Percentiles rank a stretch among this genome's conserved stretches.
phyloP scores from a whole-genome alignment of 495 filamentous ascomycete species.

The Sordaria brevicollis region DNA sequence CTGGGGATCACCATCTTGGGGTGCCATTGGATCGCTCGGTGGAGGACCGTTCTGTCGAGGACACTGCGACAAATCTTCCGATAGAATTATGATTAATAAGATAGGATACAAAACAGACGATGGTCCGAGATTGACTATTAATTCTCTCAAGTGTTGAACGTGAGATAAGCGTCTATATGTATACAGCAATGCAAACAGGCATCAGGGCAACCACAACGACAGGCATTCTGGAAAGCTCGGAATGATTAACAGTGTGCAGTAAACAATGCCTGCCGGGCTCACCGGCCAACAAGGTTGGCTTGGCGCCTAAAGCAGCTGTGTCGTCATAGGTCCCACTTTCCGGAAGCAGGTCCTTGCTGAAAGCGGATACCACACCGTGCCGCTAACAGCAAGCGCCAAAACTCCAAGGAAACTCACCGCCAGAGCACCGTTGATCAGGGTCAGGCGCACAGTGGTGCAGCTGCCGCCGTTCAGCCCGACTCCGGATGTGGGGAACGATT shows the following conservation, averaged over 20 bases:
- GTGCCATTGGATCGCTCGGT: not conserved
- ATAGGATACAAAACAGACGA: not conserved
- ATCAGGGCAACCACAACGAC: too few species aligned
- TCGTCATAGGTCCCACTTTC: not conserved
- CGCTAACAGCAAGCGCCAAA: not conserved
- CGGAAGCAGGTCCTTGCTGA: not conserved
- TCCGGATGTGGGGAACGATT: not conserved
- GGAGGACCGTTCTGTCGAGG: not conserved
- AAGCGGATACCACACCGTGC: not conserved
- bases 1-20: not conserved
- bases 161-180: not conserved
- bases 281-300: not conserved
- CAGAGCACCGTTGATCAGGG: not conserved
- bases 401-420: not conserved
- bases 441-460: not conserved
- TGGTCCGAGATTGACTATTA: not conserved
- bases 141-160: not conserved
- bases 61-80: not conserved
- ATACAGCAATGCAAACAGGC: not conserved
- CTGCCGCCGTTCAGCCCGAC: not conserved
- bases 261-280: not conserved
- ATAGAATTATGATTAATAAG: not conserved
- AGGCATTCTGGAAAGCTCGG: not conserved
- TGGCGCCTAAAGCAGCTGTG: not conserved
- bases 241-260: not conserved